These are phyloP conservation scores for Tulasnella sp. DNA, from an alignment of 768 basidiomycete species.

Conservation along the genomic window DNA sequence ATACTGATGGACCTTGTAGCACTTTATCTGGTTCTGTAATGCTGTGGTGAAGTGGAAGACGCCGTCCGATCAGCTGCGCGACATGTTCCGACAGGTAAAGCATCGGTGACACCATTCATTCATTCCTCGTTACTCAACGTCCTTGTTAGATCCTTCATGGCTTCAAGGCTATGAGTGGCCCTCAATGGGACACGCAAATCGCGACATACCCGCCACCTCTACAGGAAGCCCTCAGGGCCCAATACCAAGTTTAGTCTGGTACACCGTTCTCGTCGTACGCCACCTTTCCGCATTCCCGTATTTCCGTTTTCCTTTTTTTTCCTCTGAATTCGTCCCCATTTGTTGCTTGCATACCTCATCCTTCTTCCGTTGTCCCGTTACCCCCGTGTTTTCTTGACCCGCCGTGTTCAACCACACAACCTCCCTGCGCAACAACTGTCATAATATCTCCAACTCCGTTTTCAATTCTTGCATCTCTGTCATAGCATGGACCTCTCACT, in stretches of 20 bases:
- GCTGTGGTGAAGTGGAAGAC: slow-evolving; percentile 91
- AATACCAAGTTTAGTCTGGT: slow-evolving; percentile 63
- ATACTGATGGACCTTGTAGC: slow-evolving; percentile 42
- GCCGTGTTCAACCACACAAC: not conserved
- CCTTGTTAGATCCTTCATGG: slow-evolving; percentile 53
- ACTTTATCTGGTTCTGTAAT: slow-evolving; percentile 95
- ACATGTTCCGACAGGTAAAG: slow-evolving; percentile 68
- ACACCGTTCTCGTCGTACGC: not conserved
- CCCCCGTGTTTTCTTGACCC: not conserved
- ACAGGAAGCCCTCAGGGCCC: slow-evolving; percentile 70
- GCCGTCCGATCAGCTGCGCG: slow-evolving; percentile 82
- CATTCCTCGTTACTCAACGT: not conserved
- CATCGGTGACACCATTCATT: not conserved
- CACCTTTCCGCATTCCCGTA: not conserved
- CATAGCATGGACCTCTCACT: slow-evolving; percentile 12
- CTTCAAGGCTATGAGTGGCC: slow-evolving; percentile 78
- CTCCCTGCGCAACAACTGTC: not conserved
- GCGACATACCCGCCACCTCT: slow-evolving; percentile 76
- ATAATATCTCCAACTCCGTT: not conserved
- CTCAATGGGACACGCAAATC: slow-evolving; percentile 77
- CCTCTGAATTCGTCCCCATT: not conserved
- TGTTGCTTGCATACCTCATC: not conserved
- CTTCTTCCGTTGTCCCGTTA: not conserved
- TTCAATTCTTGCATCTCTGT: slow-evolving; percentile 5
- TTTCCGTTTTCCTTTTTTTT: not conserved